Evolutionary conservation across 2,329 filamentous ascomycete genomes (phyloP).

Genomic region (Tolypocladium endophyticum): DNA sequence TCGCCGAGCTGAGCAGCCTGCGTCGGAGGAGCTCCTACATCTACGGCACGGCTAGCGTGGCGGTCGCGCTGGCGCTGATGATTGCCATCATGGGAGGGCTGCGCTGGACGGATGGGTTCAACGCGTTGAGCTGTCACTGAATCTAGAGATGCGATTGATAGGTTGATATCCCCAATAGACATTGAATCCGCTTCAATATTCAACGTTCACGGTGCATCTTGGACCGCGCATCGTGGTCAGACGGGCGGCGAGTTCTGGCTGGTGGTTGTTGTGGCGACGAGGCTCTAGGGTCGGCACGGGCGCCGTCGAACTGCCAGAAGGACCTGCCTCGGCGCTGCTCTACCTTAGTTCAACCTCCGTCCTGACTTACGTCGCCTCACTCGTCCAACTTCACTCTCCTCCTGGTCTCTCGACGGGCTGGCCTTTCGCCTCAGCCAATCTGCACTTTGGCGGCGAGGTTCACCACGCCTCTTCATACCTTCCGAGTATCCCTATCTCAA

Average conservation of each 20-base stretch:
- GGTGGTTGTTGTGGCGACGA: not conserved
- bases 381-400: not conserved
- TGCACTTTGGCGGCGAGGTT: not conserved
- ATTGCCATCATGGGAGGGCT: conserved; percentile 67
- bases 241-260: not conserved
- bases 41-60: conserved; percentile 55
- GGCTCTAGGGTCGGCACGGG: not conserved
- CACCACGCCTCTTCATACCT: not conserved
- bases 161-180: not conserved
- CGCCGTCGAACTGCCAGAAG: not conserved
- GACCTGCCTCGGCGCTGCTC: not conserved
- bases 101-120: conserved; percentile 55
- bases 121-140: conserved; percentile 23
- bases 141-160: not conserved
- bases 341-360: not conserved
- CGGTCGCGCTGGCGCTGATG: conserved; percentile 45
- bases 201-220: not conserved
- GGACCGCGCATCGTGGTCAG: not conserved
- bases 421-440: not conserved
- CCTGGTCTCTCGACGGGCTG: not conserved
- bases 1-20: conserved; percentile 46
- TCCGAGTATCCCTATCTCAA: not conserved
- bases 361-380: too few species aligned
- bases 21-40: conserved; percentile 48
- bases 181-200: too few species aligned